phyloP scores from a whole-genome alignment of 345 rosid species.

The Camelina laxa region DNA sequence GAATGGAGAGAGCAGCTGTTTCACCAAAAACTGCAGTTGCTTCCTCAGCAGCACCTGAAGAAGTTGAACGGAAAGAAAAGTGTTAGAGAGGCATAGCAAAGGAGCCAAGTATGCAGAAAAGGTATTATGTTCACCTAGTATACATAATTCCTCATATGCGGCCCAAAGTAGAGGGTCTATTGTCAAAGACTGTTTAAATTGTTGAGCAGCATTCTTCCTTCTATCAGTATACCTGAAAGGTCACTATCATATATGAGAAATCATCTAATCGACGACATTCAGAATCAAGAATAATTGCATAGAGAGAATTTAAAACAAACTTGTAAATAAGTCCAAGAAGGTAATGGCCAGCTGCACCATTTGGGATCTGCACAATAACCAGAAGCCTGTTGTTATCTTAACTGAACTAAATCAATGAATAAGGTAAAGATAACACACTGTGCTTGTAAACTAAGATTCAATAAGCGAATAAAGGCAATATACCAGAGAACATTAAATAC shows the following conservation, averaged over 20 bases:
- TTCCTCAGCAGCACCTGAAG: constrained; percentile 91
- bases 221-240: constrained; percentile 88
- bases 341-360: constrained; percentile 97
- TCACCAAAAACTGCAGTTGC: constrained; percentile 85
- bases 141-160: constrained; percentile 92
- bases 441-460: background rate
- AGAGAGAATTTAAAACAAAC: constrained; percentile 48
- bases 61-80: constrained; percentile 8
- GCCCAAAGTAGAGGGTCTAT: constrained; percentile 94
- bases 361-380: constrained; percentile 70
- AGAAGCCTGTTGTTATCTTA: background rate
- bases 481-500: constrained; percentile 48
- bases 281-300: constrained; percentile 14
- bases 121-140: constrained; percentile 64
- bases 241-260: constrained; percentile 26
- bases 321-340: constrained; percentile 97
- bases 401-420: constrained; percentile 7
- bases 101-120: constrained; percentile 13
- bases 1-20: constrained; percentile 80
- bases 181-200: constrained; percentile 83
- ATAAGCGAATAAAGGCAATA: constrained; percentile 16
- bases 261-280: constrained; percentile 17
- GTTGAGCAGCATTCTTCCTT: constrained; percentile 76
- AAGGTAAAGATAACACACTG: constrained; percentile 15
- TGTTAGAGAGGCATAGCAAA: constrained; percentile 24